phyloP scores from a whole-genome alignment of 2,329 filamentous ascomycete species.

The Paracoccidioides lutzii region DNA sequence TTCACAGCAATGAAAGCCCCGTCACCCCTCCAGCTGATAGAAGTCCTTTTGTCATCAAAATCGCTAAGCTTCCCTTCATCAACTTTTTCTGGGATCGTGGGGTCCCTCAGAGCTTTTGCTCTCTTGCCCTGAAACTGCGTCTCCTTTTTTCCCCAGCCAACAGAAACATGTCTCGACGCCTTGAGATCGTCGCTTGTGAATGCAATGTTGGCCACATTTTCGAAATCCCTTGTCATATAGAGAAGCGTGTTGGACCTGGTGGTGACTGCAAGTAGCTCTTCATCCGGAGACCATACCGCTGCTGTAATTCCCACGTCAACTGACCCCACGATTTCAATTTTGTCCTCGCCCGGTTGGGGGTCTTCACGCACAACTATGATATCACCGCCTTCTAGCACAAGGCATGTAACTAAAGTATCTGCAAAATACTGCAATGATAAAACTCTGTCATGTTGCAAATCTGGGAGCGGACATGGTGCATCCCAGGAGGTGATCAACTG shows the following conservation, averaged over 20 bases:
- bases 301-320: slow-evolving; percentile 85
- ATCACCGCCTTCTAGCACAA: slow-evolving; percentile 82
- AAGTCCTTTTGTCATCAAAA: slow-evolving; percentile 57
- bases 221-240: slow-evolving; percentile 87
- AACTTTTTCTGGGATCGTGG: slow-evolving; percentile 84
- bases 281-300: slow-evolving; percentile 87
- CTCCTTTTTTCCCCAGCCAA: slow-evolving; percentile 96
- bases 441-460: slow-evolving; percentile 61
- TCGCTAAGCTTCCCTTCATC: slow-evolving; percentile 67
- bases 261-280: slow-evolving; percentile 73
- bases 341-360: slow-evolving; percentile 51
- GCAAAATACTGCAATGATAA: slow-evolving; percentile 73
- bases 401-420: slow-evolving; percentile 62
- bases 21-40: slow-evolving; percentile 88
- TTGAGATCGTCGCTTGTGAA: slow-evolving; percentile 67
- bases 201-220: slow-evolving; percentile 62
- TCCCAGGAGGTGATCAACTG: slow-evolving; percentile 71
- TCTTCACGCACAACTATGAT: slow-evolving; percentile 74
- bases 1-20: slow-evolving; percentile 84
- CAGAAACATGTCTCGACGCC: slow-evolving; percentile 84
- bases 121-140: slow-evolving; percentile 93
- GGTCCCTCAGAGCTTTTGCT: slow-evolving; percentile 75
- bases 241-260: slow-evolving; percentile 69
- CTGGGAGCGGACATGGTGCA: slow-evolving; percentile 64
- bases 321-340: slow-evolving; percentile 89